Evolutionary conservation across 345 rosid genomes (phyloP).

Genomic region (Populus tremula): DNA sequence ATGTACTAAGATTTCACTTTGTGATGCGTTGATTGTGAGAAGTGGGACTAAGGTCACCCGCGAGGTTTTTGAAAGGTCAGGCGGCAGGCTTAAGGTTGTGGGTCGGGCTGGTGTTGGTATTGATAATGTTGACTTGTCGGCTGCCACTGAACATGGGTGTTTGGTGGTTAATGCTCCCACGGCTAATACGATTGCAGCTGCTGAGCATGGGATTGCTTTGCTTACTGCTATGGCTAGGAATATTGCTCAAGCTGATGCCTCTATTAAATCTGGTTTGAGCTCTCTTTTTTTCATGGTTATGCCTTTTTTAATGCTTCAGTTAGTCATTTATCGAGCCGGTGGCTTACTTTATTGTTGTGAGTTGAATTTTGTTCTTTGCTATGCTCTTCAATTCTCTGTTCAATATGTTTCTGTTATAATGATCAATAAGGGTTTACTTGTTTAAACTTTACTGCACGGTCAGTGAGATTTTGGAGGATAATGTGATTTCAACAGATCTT

Average conservation of each 20-base stretch:
- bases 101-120: conserved; percentile 26
- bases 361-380: neutral
- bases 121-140: conserved; percentile 23
- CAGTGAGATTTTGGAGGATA: neutral
- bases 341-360: neutral
- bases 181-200: conserved; percentile 20
- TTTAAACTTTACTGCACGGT: neutral
- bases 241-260: conserved; percentile 20
- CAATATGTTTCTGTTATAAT: neutral
- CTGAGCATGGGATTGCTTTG: conserved; percentile 23
- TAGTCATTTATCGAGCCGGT: conserved; percentile 19
- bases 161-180: conserved; percentile 25
- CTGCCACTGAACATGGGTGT: conserved; percentile 24
- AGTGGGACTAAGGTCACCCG: conserved; percentile 22
- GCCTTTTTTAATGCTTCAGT: neutral
- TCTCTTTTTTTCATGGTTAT: no score
- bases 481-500: neutral
- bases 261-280: conserved; percentile 15
- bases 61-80: conserved; percentile 21
- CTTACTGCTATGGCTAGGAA: conserved; percentile 24
- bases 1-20: conserved; percentile 23
- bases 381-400: neutral
- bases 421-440: neutral
- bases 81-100: conserved; percentile 22
- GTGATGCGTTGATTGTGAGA: conserved; percentile 20